Conservation (phyloP, 1,139 yeast species). For the Lodderomyces metapsilosis region DNA sequence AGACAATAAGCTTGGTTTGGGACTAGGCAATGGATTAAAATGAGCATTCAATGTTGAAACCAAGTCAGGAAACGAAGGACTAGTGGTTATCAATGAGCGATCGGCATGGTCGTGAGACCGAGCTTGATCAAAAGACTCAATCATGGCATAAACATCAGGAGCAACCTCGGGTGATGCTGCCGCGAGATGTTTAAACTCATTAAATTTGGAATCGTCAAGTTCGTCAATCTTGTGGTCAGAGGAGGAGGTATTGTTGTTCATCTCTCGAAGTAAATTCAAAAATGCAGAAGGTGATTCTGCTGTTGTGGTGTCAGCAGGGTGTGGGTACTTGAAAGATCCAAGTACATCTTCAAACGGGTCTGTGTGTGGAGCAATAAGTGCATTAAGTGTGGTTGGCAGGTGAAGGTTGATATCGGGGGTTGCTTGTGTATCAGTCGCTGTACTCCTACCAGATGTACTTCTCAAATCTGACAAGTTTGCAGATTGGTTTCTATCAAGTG, state of each 20-base stretch:
- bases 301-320: background rate
- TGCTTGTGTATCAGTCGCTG: too few species aligned
- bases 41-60: slow-evolving; percentile 20
- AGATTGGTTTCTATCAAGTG: background rate
- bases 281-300: slow-evolving; percentile 19
- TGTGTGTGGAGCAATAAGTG: background rate
- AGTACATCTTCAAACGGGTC: background rate
- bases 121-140: slow-evolving; percentile 9
- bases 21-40: slow-evolving; percentile 17
- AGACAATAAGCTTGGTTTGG: slow-evolving; percentile 15
- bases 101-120: background rate
- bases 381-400: background rate
- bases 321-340: slow-evolving; percentile 1
- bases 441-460: background rate
- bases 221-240: slow-evolving; percentile 8
- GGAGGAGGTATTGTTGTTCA: slow-evolving; percentile 10
- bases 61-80: slow-evolving; percentile 13
- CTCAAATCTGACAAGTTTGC: background rate
- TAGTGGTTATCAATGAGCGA: background rate
- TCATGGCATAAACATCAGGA: slow-evolving; percentile 10
- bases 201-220: slow-evolving; percentile 8
- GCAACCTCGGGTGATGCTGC: slow-evolving; percentile 4
- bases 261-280: slow-evolving; percentile 21
- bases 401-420: background rate
- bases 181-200: slow-evolving; percentile 7